phyloP scores from a whole-genome alignment of 192 early-diverging fungal species.

The Physocladia obscura region DNA sequence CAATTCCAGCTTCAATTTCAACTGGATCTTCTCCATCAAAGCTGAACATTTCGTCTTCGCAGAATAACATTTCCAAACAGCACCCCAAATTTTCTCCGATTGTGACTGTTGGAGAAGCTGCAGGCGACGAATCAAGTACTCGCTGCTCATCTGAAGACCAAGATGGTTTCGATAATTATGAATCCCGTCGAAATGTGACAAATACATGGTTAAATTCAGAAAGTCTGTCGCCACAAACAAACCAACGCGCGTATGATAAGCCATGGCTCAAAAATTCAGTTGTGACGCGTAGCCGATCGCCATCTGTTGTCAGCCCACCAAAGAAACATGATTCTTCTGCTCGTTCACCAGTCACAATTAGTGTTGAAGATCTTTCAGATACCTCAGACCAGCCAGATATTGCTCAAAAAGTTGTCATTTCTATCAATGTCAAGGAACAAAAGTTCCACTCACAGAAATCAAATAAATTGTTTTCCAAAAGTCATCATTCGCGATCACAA shows the following conservation, averaged over 20 bases:
- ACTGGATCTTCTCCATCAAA: too few relatives aligned
- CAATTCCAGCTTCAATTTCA: too few relatives aligned
- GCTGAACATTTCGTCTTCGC: too few relatives aligned
- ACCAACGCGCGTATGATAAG: background rate
- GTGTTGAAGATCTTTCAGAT: background rate
- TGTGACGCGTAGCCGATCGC: background rate
- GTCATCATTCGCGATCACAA: too few relatives aligned
- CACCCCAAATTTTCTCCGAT: background rate
- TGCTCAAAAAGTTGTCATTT: background rate
- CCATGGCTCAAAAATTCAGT: background rate
- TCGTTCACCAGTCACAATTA: background rate
- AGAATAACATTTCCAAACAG: background rate
- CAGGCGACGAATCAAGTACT: background rate
- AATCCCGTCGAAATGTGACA: background rate
- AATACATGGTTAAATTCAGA: background rate
- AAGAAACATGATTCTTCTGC: background rate
- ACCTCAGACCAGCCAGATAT: background rate
- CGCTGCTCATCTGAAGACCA: background rate
- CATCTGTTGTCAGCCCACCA: background rate
- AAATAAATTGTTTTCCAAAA: too few relatives aligned
- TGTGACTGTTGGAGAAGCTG: background rate
- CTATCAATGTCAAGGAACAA: background rate
- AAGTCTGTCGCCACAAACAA: background rate
- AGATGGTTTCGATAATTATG: background rate
- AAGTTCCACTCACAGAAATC: too few relatives aligned